Evolutionary conservation across 1,139 yeast species (phyloP), one percentile per base, ranked within the genome.

Genomic region (Blastobotrys aristatus): DNA sequence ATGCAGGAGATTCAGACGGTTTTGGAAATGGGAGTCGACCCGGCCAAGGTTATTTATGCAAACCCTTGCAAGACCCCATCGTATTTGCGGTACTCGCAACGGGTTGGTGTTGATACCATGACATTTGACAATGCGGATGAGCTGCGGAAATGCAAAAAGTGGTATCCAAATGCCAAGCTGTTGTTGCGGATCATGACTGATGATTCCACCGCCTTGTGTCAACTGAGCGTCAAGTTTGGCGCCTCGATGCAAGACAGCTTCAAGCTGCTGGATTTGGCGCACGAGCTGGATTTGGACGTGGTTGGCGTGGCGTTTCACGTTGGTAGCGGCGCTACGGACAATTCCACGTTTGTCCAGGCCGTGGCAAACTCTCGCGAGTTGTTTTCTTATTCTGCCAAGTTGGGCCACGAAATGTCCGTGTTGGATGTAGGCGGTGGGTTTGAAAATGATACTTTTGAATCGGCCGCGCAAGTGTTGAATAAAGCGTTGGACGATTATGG

Each of bases 361-460:
- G 77, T 88, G 41, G 66, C 70, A 51, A 95, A 89, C 60, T 79
- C 96, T 2, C 77, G 80, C 48, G 52, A 57, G 6, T 79, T 90
- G n/a, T 90, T 90, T 64, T 84, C 83, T 53, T 63, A 67, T 49
- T 47, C 55, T 4, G 59, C 65, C 14, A 53, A 71, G 40, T 84
- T 84, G 4, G 70, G 73, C 51, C 53, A 60, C 35, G 60, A 51
- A 34, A 70, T 84, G 76, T 60, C 69, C 31, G 63, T 81, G 26
- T 74, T 88, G 53, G 98, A 92, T 63, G 82, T 92, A 56, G 98
- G 98, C 47, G 98, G 98, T 34, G 98, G 98, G 0, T 90, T 90
- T 66, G 84, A 84, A 57, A 70, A 73, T 46, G 82, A 74, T 35
- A 71, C 85, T 0, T 90, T 92, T 65, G 73, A 66, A 20, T 71